Base-by-base conservation (phyloP, 495 filamentous ascomycete genomes). In the Copromyces sp. region DNA sequence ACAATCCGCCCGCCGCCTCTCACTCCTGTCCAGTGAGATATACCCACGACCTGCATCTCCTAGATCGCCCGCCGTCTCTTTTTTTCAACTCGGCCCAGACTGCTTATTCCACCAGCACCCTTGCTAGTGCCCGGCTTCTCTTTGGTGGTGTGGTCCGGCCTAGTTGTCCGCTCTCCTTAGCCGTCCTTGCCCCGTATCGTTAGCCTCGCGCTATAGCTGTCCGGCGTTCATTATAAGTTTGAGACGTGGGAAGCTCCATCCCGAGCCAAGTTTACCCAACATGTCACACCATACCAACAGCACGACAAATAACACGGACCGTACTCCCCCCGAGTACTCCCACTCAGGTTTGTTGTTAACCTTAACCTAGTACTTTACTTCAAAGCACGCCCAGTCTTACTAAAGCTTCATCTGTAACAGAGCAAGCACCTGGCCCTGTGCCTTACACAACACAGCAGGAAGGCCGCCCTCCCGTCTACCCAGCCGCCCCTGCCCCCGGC, bases 341-440 rank as follows among this genome's bases (percentile, higher is more conserved):
- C 94, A 97, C 90, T 91, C 94, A 97, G 95, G 94, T 97, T 96
- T 93, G 94, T 90, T 88, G 84, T 90, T 90, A 90, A 90, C 91
- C 89, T 86, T 90, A 89, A 87, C 87, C 90, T 86, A 86, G 88
- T 78, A 86, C 84, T 86, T 89, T 78, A 86, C 84, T 86, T 89
- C 86, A 24, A 24, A 24, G 24, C 24, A 24, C 24, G 84, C 86
- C 78, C 87, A 89, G 82, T 93, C 93, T 59, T 59, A 29, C 47
- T 94, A 90, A 94, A 90, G 88, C 86, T 77, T 87, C 88, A 79
- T 84, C 90, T 83, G 89, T 90, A 1, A 9, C 53, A 95, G 94
- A 95, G 90, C 91, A 91, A 84, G 87, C 89, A 80, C 92, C 93
- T 90, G 91, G 53, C 32, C 53, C 91, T 90, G 90, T 90, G 80